Conservation (phyloP, 495 filamentous ascomycete species). For the Hyaloscypha hepaticicola region DNA sequence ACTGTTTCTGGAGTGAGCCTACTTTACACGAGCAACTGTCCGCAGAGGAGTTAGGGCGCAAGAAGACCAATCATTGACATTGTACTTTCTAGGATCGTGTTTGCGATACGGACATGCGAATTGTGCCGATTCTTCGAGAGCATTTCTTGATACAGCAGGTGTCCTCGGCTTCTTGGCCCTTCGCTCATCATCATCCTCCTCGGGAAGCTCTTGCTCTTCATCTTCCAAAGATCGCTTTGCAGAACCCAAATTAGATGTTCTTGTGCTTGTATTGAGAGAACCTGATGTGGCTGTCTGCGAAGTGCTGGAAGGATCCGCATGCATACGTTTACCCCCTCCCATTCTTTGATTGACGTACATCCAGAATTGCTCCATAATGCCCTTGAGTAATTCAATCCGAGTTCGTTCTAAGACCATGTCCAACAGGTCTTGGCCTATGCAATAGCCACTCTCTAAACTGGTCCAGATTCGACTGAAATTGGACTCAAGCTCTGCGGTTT, state of each 20-base stretch:
- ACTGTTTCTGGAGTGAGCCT: not conserved
- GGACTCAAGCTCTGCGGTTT: not conserved
- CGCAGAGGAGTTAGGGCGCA: constrained; percentile 15
- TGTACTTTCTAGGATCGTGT: constrained; percentile 19
- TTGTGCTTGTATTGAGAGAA: too few relatives aligned
- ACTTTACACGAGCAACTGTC: constrained; percentile 18
- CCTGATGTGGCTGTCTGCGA: not conserved
- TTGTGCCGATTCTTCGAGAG: not conserved
- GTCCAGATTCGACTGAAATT: too few relatives aligned
- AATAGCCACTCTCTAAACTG: not conserved
- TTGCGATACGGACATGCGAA: constrained; percentile 20
- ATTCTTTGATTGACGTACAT: too few relatives aligned
- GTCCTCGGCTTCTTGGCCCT: not conserved
- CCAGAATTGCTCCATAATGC: too few relatives aligned
- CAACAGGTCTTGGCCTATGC: not conserved
- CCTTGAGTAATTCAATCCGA: too few relatives aligned
- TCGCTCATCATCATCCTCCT: not conserved
- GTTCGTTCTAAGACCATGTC: too few relatives aligned
- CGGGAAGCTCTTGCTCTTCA: not conserved
- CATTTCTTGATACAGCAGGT: not conserved
- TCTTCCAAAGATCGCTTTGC: not conserved
- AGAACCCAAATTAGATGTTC: not conserved
- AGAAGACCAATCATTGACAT: constrained; percentile 2
- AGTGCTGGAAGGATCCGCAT: not conserved
- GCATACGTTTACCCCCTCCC: too few relatives aligned